These are phyloP conservation scores for Favolaschia claudopus DNA, from an alignment of 768 basidiomycete species.

Conservation along the genomic window DNA sequence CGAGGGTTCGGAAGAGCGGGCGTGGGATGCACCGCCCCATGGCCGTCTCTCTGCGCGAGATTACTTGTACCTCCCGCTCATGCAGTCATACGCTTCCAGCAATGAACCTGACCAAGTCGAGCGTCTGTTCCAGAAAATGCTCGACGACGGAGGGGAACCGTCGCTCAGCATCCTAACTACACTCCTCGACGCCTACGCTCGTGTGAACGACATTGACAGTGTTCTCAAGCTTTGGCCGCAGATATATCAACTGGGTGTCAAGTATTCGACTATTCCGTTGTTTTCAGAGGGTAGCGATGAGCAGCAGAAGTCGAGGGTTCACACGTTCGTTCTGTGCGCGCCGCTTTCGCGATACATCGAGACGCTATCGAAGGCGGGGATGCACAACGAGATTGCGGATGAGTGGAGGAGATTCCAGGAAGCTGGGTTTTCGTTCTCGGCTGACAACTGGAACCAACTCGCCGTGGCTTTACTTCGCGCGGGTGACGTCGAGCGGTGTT, in stretches of 20 bases:
- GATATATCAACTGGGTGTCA: constrained; percentile 65
- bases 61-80: constrained; percentile 67
- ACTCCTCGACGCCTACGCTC: constrained; percentile 78
- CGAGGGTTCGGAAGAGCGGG: constrained; percentile 40
- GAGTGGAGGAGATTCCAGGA: constrained; percentile 72
- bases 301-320: constrained; percentile 27
- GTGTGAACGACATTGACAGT: constrained; percentile 58
- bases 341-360: constrained; percentile 88
- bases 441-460: constrained; percentile 93
- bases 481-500: constrained; percentile 83
- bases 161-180: constrained; percentile 67
- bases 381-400: constrained; percentile 64
- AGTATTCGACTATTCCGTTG: constrained; percentile 43
- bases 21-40: constrained; percentile 49
- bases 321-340: constrained; percentile 68
- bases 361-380: constrained; percentile 68
- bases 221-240: constrained; percentile 73
- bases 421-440: constrained; percentile 79
- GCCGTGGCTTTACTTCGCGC: constrained; percentile 78
- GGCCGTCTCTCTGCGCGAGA: constrained; percentile 55
- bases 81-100: constrained; percentile 56
- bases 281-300: constrained; percentile 35
- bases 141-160: constrained; percentile 62
- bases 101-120: constrained; percentile 61
- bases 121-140: constrained; percentile 58